Conservation (phyloP, 768 basidiomycete genomes). For the Pseudohyphozyma bogoriensis region DNA sequence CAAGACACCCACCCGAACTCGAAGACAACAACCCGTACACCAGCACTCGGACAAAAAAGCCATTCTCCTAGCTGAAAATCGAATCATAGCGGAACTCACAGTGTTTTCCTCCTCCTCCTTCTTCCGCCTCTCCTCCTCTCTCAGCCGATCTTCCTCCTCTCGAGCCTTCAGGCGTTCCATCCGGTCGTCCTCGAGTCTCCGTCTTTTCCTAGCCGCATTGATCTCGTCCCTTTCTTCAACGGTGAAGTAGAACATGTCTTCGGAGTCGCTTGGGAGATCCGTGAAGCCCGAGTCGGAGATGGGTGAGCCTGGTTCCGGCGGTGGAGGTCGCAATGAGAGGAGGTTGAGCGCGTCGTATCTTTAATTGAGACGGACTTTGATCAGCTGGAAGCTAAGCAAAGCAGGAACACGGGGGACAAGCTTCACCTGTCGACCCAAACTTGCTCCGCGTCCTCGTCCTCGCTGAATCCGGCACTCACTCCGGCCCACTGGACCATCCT, state of each 20-base stretch:
- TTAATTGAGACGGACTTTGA: background rate
- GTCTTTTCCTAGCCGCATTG: conserved; percentile 45
- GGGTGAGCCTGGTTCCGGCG: conserved; percentile 22
- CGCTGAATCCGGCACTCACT: conserved; percentile 36
- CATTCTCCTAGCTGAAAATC: no score
- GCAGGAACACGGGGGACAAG: background rate
- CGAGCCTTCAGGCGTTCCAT: conserved; percentile 5
- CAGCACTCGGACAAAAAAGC: no score
- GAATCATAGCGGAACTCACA: background rate
- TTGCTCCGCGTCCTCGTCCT: conserved; percentile 33
- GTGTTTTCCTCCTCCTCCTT: conserved; percentile 32
- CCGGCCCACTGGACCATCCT: conserved; percentile 29
- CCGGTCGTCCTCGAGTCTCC: conserved; percentile 9
- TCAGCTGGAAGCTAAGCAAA: background rate
- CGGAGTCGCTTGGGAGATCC: conserved; percentile 70
- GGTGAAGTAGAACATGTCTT: conserved; percentile 72
- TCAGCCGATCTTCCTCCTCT: conserved; percentile 39
- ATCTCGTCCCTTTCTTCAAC: conserved; percentile 58
- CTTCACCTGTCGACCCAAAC: conserved; percentile 76
- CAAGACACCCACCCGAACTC: no score
- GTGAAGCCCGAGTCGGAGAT: conserved; percentile 62
- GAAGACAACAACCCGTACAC: background rate
- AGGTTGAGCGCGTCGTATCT: conserved; percentile 77
- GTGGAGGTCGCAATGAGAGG: conserved; percentile 46
- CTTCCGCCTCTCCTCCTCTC: conserved; percentile 48